Conservation (phyloP, 2,329 filamentous ascomycete species). For the Fusarium tanahbumbuense region DNA sequence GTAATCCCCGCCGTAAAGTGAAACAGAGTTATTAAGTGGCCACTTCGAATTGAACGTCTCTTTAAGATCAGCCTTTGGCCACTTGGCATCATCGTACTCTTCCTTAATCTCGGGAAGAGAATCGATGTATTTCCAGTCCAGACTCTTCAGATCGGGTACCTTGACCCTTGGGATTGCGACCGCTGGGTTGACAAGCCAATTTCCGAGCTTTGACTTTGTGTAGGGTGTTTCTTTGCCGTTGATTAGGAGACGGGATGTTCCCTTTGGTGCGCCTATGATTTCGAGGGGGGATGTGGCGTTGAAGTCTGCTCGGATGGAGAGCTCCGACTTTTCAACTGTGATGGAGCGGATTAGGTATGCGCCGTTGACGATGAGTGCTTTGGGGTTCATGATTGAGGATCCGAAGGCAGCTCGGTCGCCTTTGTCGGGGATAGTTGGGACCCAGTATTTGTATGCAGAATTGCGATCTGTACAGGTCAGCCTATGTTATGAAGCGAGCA, state of each 20-base stretch:
- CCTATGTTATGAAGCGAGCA: no score
- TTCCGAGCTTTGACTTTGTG: conserved; percentile 54
- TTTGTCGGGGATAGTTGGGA: conserved; percentile 62
- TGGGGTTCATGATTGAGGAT: conserved; percentile 50
- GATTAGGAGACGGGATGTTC: conserved; percentile 57
- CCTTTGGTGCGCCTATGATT: conserved; percentile 70
- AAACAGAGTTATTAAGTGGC: conserved; percentile 70
- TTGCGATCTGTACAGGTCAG: no score
- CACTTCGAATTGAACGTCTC: conserved; percentile 70
- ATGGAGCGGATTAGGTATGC: conserved; percentile 74
- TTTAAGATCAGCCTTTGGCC: conserved; percentile 69
- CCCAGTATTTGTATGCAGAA: conserved; percentile 76
- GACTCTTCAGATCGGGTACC: conserved; percentile 64
- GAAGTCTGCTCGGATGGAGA: conserved; percentile 76
- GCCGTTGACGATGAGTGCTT: conserved; percentile 65
- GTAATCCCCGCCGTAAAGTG: conserved; percentile 77
- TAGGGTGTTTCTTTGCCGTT: conserved; percentile 56
- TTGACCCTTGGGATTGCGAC: conserved; percentile 65
- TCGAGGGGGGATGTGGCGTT: conserved; percentile 76
- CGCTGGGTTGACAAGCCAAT: conserved; percentile 62
- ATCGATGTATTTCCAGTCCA: conserved; percentile 77
- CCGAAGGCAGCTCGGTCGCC: conserved; percentile 47
- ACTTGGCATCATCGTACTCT: conserved; percentile 75
- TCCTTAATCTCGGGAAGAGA: conserved; percentile 75
- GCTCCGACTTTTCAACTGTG: conserved; percentile 62